Evolutionary conservation across 768 basidiomycete species (phyloP).

Genomic region (Lepiota brunneoincarnata): DNA sequence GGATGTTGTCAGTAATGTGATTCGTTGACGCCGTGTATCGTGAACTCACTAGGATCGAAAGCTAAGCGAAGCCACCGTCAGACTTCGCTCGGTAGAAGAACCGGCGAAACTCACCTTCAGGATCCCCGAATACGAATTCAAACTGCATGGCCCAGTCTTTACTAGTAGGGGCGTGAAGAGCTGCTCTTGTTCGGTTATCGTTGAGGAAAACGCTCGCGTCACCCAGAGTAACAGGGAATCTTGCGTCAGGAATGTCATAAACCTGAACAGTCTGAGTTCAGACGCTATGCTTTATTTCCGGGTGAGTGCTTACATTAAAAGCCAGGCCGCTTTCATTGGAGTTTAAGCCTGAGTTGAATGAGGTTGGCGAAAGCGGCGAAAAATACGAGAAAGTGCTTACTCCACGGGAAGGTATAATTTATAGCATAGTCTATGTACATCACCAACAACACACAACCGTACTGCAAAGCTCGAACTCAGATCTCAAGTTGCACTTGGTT

Average conservation of each 20-base stretch:
- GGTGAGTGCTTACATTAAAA: slow-evolving; percentile 32
- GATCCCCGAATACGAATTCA: slow-evolving; percentile 35
- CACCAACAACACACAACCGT: slow-evolving; percentile 62
- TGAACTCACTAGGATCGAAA: slow-evolving; percentile 34
- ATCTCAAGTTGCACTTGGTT: background rate
- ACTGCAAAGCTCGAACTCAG: slow-evolving; percentile 30
- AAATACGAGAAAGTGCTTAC: slow-evolving; percentile 28
- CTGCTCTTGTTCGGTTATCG: slow-evolving; percentile 52
- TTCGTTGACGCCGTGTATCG: background rate
- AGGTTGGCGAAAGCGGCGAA: background rate
- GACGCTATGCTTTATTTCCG: no score
- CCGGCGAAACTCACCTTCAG: slow-evolving; percentile 24
- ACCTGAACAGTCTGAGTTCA: slow-evolving; percentile 24
- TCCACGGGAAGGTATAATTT: slow-evolving; percentile 70
- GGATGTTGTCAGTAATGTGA: background rate
- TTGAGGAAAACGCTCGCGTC: slow-evolving; percentile 63
- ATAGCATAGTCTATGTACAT: slow-evolving; percentile 70
- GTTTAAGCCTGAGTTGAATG: slow-evolving; percentile 20
- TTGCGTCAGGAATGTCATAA: slow-evolving; percentile 56
- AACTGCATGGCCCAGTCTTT: slow-evolving; percentile 41
- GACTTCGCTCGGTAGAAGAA: background rate
- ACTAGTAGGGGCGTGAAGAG: slow-evolving; percentile 68
- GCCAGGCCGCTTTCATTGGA: slow-evolving; percentile 27
- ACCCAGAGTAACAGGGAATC: slow-evolving; percentile 45
- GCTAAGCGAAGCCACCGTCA: slow-evolving; percentile 15